Evolutionary conservation across 2,329 filamentous ascomycete species (phyloP), one percentile per base, ranked within the genome.

Genomic region (Fusarium praegraminearum): DNA sequence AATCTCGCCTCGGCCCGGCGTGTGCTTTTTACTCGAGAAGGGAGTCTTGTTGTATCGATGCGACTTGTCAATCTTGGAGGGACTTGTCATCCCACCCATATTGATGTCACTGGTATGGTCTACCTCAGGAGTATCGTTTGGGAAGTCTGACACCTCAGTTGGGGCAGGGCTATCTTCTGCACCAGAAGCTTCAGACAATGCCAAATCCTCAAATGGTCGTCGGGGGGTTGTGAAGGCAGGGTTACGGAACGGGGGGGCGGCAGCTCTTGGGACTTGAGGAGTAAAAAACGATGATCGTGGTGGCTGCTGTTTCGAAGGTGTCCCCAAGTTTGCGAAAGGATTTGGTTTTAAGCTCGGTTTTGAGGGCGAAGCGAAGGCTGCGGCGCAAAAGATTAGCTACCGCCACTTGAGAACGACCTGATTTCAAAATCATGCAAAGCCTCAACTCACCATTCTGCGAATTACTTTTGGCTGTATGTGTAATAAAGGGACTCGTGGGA

Each of bases 1-100:
- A 52, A 93, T 87, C 71, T 92, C 90, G 45, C 90, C 91, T 69
- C 87, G 86, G 2, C 91, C 91, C 0, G 91, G 76, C 12, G 79
- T 68, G 36, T 80, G 75, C 60, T 80, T 81, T 60, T 80, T 79
- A 71, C 83, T 73, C 73, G 83, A 62, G 67, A 78, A 50, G 67
- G 75, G 61, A 26, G 78, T 77, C 60, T 80, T 84, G 53, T 79
- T 79, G 63, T 84, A 84, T 55, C 82, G 83, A 32, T 81, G 76
- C 10, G 82, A 79, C 66, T 85, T 85, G 59, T 83, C 80, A 24
- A 85, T 75, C 47, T 81, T 83, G 3, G 79, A 78, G 1, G 85
- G 85, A 3, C 84, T 84, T 26, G 86, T 78, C 18, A 83, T 79
- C 16, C 77, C 76, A 16, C 75, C 71, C 79, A 85, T 81, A 57